Conservation (phyloP, 345 rosid species). For the Bretschneidera sinensis region DNA sequence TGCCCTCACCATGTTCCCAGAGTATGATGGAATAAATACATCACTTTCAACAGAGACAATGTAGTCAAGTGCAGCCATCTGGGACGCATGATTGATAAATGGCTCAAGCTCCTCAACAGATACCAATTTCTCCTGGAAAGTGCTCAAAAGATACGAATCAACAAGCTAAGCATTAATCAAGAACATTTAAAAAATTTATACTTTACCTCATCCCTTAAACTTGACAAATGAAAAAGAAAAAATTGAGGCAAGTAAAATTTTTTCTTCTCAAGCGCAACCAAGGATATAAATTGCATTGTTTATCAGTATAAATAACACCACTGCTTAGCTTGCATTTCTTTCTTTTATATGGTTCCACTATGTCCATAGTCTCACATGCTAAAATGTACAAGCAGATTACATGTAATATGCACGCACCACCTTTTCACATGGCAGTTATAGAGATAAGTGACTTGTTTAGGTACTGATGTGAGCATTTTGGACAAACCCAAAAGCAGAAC, state of each 20-base stretch:
- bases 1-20: slow-evolving; percentile 97
- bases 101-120: slow-evolving; percentile 76
- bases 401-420: too few relatives aligned
- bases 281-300: not conserved
- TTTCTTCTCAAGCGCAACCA: not conserved
- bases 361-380: not conserved
- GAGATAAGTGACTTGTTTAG: not conserved
- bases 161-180: not conserved
- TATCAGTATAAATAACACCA: not conserved
- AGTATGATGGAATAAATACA: slow-evolving; percentile 78
- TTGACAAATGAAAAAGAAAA: not conserved
- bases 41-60: slow-evolving; percentile 86
- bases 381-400: too few relatives aligned
- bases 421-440: not conserved
- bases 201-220: not conserved
- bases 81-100: slow-evolving; percentile 69
- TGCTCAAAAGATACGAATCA: slow-evolving; percentile 13
- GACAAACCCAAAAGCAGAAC: not conserved
- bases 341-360: not conserved
- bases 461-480: not conserved
- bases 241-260: too few relatives aligned
- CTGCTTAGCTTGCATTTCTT: not conserved
- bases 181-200: too few relatives aligned
- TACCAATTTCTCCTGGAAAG: slow-evolving; percentile 66
- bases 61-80: slow-evolving; percentile 96